phyloP scores from a whole-genome alignment of 768 basidiomycete genomes.

The Suillus paluster region DNA sequence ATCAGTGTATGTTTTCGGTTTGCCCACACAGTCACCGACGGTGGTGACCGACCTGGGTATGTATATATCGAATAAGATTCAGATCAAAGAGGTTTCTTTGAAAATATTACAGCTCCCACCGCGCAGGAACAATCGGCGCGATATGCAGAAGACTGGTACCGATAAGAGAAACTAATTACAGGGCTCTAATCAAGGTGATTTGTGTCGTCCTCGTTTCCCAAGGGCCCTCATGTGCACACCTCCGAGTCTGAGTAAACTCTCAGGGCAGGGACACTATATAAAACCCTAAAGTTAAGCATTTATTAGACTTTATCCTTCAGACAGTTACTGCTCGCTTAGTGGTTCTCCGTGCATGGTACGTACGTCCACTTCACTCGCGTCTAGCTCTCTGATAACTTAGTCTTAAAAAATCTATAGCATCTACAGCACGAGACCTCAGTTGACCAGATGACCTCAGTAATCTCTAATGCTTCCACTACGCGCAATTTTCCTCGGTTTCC shows the following conservation, averaged over 20 bases:
- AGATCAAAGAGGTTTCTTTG: too few relatives aligned
- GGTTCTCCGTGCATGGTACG: neutral
- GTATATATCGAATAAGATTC: too few relatives aligned
- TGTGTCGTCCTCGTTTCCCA: neutral
- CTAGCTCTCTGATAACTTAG: neutral
- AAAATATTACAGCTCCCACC: neutral
- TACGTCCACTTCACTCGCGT: neutral
- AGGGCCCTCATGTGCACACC: conserved; percentile 5
- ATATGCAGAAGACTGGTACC: neutral
- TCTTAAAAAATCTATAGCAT: neutral
- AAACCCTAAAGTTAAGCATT: conserved; percentile 7
- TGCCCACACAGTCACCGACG: too few relatives aligned
- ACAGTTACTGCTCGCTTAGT: neutral
- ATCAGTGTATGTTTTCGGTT: too few relatives aligned
- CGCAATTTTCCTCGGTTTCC: conserved; percentile 19
- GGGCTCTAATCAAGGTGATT: neutral
- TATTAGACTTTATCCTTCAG: conserved; percentile 6
- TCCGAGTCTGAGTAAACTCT: conserved; percentile 13
- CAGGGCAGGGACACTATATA: conserved; percentile 20
- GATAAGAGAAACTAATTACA: neutral
- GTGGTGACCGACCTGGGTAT: too few relatives aligned
- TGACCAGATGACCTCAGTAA: conserved; percentile 16
- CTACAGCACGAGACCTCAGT: neutral
- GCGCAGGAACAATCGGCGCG: neutral
- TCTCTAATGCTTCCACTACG: neutral